Percentiles rank a stretch among this genome's conserved stretches.
Conservation (phyloP, 805 yeast genomes). For the Starmerella stigmatis region DNA sequence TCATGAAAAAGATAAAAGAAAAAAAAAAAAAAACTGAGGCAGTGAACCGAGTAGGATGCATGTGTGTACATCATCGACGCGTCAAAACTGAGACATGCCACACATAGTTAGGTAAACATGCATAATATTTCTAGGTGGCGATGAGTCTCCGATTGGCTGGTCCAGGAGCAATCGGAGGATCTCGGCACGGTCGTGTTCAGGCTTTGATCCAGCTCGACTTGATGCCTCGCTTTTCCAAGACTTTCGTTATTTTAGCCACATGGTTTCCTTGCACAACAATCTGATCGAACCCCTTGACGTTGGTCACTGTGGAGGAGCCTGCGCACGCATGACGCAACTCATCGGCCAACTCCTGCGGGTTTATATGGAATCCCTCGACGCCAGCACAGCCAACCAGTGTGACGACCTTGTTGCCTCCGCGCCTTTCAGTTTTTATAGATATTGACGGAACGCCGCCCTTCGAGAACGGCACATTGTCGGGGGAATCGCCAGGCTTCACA, state of each 20-base stretch:
- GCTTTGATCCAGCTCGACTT: slow-evolving; percentile 47
- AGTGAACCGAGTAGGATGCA: no score
- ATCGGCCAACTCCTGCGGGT: slow-evolving; percentile 53
- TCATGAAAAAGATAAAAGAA: no score
- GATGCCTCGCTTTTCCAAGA: slow-evolving; percentile 37
- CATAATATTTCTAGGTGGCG: no score
- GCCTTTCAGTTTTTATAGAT: slow-evolving; percentile 56
- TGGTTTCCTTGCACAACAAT: slow-evolving; percentile 91
- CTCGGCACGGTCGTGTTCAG: neutral
- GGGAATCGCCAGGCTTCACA: slow-evolving; percentile 40
- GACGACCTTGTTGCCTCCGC: slow-evolving; percentile 70
- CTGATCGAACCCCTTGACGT: slow-evolving; percentile 50
- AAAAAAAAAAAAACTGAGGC: no score
- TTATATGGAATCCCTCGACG: slow-evolving; percentile 56
- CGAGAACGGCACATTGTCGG: slow-evolving; percentile 32
- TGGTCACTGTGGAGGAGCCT: slow-evolving; percentile 58
- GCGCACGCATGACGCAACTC: slow-evolving; percentile 72
- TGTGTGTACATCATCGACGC: no score
- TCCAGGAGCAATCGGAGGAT: no score
- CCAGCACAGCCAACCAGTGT: slow-evolving; percentile 51
- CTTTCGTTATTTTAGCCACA: slow-evolving; percentile 40
- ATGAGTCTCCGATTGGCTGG: no score
- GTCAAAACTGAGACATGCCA: no score
- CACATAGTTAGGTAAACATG: no score
- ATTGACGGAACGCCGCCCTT: slow-evolving; percentile 65